Base-by-base conservation (phyloP, 306 rosid species). In the Prunus campanulata region DNA sequence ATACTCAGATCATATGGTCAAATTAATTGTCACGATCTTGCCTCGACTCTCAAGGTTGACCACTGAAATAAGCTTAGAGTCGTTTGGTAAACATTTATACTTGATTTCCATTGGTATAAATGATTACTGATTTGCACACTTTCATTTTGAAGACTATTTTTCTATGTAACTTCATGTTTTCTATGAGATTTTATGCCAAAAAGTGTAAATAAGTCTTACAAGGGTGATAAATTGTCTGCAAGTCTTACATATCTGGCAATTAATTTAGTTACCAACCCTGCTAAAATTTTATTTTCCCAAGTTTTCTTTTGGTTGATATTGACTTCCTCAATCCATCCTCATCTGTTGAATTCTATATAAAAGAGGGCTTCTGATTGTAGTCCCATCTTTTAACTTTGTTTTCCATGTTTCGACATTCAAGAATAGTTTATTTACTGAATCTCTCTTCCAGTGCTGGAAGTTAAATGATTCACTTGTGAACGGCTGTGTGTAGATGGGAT, bases 401-500 rank as follows among this genome's bases (percentile, higher is more conserved):
- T 51, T 52, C 47, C 54, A 32, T 6, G 35, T 18, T 24, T 49
- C 4, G 20, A 63, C 2, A 15, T 56, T 54, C 67, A 42, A 57
- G 25, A 35, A 35, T 39, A 54, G 9, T 54, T 71, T 32, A 47
- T 35, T 35, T 49, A 19, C 50, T 18, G 46, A 39, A 63, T 11
- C 3, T 66, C 29, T 32, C 60, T 64, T 15, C 15, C 25, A 16
- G 52, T 22, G 50, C 29, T 74, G 44, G 68, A 67, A 57, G 11
- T 55, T 79, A 8, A 65, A 49, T 80, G 49, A 76, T 39, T 66
- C 62, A 62, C 59, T 49, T 67, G 2, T 77, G 76, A 81, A 81
- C 70, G 70, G 55, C 19, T 82, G 78, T 16, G 19, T 83, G 79
- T 88, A 96, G 99, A 83, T 80, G 99, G 97, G 52, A 88, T 64